Base-by-base conservation (phyloP, 1,139 yeast genomes). In the Lodderomyces elongisporus region DNA sequence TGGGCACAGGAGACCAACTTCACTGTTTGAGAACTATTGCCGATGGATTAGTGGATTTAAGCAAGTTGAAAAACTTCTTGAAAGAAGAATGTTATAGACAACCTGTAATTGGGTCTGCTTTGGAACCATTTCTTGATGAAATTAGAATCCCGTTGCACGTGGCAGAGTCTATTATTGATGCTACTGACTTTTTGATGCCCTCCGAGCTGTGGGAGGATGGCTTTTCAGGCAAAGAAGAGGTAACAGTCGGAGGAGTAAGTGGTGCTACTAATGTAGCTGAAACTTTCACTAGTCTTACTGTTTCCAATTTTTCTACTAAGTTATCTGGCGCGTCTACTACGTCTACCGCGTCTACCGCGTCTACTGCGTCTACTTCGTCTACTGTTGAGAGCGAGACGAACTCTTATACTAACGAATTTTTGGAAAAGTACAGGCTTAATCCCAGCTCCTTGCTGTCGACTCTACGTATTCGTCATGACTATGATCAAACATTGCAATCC, bases 1-100 rank as follows among this genome's bases (percentile, higher is more conserved):
- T 66, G 14, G 59, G 58, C 5, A 47, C 65, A 1, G 70, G 70
- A 6, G 64, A 65, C 38, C 43, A 52, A 1, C 60, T 60, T 0
- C 37, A 39, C 3, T 62, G 63, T 33, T 48, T 68, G 26, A 46
- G 52, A 4, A 41, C 57, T 1, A 52, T 66, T 8, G 56, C 68
- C 1, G 64, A 56, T 25, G 66, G 69, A 1, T 39, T 67, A 12
- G 32, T 34, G 4, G 55, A 53, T 34, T 47, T 66, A 5, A 38
- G 48, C 21, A 48, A 46, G 4, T 47, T 68, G 13, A 51, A 51
- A 17, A 26, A 31, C 3, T 47, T 51, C 28, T 46, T 67, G 27
- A 13, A 23, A 3, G 42, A 44, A 12, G 55, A 48, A 30, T 37
- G 47, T 12, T 36, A 39, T 5, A 41, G 33, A 4, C 37, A 46